A percentile compares a stretch with the other conserved stretches of the same genome.
Conservation (phyloP, 768 basidiomycete species). For the Lentinula guzmanii region DNA sequence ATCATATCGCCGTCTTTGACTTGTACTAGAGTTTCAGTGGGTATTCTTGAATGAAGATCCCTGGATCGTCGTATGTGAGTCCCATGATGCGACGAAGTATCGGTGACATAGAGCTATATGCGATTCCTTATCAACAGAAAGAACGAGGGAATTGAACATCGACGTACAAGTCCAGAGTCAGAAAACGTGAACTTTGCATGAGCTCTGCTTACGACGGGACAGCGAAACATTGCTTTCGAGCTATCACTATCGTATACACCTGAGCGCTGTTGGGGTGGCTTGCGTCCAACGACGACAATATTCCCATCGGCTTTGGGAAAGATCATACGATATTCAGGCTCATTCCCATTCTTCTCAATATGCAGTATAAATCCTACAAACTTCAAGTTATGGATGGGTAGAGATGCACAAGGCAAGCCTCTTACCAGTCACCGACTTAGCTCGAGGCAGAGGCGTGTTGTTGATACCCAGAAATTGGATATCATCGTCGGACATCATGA, state of each 20-base stretch:
- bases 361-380: constrained; percentile 52
- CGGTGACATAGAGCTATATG: constrained; percentile 62
- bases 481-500: constrained; percentile 45
- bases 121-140: constrained; percentile 5
- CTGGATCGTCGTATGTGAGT: constrained; percentile 56
- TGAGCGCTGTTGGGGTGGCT: constrained; percentile 42
- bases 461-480: constrained; percentile 53
- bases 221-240: constrained; percentile 59
- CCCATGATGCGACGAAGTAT: constrained; percentile 72
- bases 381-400: constrained; percentile 12
- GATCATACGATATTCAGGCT: constrained; percentile 37
- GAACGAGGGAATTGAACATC: constrained; percentile 5
- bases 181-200: constrained; percentile 76
- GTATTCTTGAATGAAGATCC: constrained; percentile 43
- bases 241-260: constrained; percentile 31
- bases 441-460: constrained; percentile 21
- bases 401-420: constrained; percentile 13
- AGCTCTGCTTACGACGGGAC: constrained; percentile 72
- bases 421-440: constrained; percentile 38
- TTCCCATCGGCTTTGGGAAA: constrained; percentile 47
- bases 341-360: constrained; percentile 45
- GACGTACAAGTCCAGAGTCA: constrained; percentile 61
- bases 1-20: constrained; percentile 65
- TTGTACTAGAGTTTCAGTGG: constrained; percentile 47
- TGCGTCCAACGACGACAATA: constrained; percentile 63